phyloP scores from a whole-genome alignment of 2,329 filamentous ascomycete genomes.

The Neopestalotiopsis clavispora region DNA sequence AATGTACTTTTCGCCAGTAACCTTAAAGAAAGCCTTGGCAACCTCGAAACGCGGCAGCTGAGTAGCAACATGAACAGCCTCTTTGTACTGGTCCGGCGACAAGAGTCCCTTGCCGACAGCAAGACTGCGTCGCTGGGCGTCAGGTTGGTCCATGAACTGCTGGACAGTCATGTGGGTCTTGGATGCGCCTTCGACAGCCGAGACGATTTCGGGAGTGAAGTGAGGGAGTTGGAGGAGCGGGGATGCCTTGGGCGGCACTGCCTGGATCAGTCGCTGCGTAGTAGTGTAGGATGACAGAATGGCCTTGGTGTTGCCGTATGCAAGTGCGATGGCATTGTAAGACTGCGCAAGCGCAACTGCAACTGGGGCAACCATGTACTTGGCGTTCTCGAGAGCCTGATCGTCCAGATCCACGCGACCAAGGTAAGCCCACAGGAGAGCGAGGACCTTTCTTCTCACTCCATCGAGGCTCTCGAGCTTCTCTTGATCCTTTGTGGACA shows the following conservation, averaged over 20 bases:
- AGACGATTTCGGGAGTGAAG: slow-evolving; percentile 72
- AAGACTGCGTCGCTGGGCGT: slow-evolving; percentile 72
- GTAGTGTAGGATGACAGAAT: slow-evolving; percentile 82
- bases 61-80: slow-evolving; percentile 76
- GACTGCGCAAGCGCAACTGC: slow-evolving; percentile 85
- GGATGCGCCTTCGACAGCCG: slow-evolving; percentile 74
- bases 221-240: slow-evolving; percentile 91
- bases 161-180: slow-evolving; percentile 81
- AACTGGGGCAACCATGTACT: slow-evolving; percentile 87
- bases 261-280: slow-evolving; percentile 89
- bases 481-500: slow-evolving; percentile 72
- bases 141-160: slow-evolving; percentile 85
- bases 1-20: slow-evolving; percentile 90
- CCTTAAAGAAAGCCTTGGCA: slow-evolving; percentile 97
- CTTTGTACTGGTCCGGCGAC: slow-evolving; percentile 75
- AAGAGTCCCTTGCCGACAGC: slow-evolving; percentile 75
- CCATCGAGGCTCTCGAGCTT: slow-evolving; percentile 82
- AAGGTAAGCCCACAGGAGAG: slow-evolving; percentile 93
- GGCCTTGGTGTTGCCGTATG: slow-evolving; percentile 82
- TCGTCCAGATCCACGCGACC: slow-evolving; percentile 87
- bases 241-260: slow-evolving; percentile 79
- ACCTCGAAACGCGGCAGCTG: slow-evolving; percentile 85
- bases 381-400: slow-evolving; percentile 76
- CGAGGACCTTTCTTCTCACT: slow-evolving; percentile 82
- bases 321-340: slow-evolving; percentile 84